Percentiles rank a stretch among this genome's conserved stretches.
These are phyloP conservation scores for Chaetoscypha palmicola DNA, from an alignment of 2,329 filamentous ascomycete genomes.

Conservation along the genomic window DNA sequence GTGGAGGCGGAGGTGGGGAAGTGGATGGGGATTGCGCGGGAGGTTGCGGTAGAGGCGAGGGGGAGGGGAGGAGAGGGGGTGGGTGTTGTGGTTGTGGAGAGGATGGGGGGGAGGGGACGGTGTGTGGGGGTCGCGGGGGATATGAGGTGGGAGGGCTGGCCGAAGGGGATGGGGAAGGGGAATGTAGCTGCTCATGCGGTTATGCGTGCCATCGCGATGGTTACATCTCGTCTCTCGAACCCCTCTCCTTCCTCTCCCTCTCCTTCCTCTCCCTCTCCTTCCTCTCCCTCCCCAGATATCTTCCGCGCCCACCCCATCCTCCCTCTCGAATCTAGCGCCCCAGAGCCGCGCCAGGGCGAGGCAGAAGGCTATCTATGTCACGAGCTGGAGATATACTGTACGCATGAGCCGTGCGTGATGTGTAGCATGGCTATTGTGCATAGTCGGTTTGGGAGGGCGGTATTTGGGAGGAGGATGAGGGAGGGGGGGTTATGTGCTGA, in stretches of 20 bases:
- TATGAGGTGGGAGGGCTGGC: constrained; percentile 59
- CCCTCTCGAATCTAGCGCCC: constrained; percentile 51
- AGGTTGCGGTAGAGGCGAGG: constrained; percentile 54
- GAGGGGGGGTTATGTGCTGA: constrained; percentile 77
- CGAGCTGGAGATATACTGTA: constrained; percentile 86
- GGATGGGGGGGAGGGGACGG: constrained; percentile 22
- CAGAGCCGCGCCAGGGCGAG: constrained; percentile 60
- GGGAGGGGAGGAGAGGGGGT: constrained; percentile 59
- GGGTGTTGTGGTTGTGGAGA: constrained; percentile 69
- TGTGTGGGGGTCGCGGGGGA: constrained; percentile 70
- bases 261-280: constrained; percentile 64
- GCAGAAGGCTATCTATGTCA: constrained; percentile 85
- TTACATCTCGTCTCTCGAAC: constrained; percentile 51
- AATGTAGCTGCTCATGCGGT: constrained; percentile 76
- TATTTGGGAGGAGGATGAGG: constrained; percentile 74
- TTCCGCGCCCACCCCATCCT: constrained; percentile 65
- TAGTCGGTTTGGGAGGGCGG: constrained; percentile 79
- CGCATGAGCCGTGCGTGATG: constrained; percentile 93
- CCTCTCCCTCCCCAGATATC: constrained; percentile 53
- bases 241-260: constrained; percentile 19
- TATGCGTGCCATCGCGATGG: constrained; percentile 75
- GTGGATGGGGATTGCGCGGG: constrained; percentile 62
- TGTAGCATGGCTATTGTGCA: constrained; percentile 96
- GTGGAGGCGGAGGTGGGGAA: constrained; percentile 55
- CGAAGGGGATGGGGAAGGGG: constrained; percentile 46